phyloP scores from a whole-genome alignment of 306 rosid genomes.

The Urtica urens region DNA sequence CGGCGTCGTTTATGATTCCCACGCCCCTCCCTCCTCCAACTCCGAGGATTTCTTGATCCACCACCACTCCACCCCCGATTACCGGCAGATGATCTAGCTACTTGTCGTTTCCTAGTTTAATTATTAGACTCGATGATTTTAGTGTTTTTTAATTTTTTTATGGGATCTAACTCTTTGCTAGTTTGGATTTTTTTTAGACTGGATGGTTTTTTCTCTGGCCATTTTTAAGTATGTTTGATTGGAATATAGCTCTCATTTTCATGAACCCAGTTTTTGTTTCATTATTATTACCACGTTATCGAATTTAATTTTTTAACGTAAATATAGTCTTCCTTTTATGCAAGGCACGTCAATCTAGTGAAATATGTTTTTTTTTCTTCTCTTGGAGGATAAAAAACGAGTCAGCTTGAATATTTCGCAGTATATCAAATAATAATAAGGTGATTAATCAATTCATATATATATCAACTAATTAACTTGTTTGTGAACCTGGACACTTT shows the following conservation, averaged over 20 bases:
- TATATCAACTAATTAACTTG: not conserved
- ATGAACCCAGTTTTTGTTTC: constrained; percentile 10
- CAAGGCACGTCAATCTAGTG: not conserved
- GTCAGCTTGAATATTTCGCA: not conserved
- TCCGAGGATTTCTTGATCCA: constrained; percentile 75
- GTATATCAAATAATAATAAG: no score
- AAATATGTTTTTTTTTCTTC: not conserved
- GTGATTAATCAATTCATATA: not conserved
- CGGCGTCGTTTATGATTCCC: constrained; percentile 34
- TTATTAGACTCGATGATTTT: not conserved
- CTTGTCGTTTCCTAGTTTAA: not conserved
- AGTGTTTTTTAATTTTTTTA: not conserved
- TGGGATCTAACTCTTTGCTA: constrained; percentile 8
- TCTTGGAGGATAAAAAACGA: no score
- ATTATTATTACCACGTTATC: not conserved
- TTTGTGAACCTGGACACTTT: not conserved
- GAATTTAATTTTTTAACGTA: not conserved
- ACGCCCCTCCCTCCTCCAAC: constrained; percentile 40
- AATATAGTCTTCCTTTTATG: not conserved
- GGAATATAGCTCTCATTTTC: constrained; percentile 1
- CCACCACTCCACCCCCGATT: constrained; percentile 51
- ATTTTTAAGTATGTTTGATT: not conserved
- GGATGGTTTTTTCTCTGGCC: not conserved
- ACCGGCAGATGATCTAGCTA: constrained; percentile 48
- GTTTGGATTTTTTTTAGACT: not conserved